phyloP scores from a whole-genome alignment of 345 rosid species.

The Bruguiera sexangula region DNA sequence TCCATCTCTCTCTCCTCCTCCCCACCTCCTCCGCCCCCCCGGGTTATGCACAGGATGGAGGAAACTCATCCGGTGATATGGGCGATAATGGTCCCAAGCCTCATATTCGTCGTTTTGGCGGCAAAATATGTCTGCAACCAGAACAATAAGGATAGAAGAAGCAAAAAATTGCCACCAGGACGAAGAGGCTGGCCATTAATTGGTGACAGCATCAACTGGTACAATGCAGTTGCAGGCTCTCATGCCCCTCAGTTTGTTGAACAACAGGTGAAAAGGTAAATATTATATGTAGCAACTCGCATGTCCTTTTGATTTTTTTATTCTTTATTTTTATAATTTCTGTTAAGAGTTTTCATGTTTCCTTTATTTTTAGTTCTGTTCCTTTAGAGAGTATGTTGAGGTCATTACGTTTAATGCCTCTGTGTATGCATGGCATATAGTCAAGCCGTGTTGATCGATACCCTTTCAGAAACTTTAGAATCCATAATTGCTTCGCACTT shows the following conservation, averaged over 20 bases:
- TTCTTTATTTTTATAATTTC: not conserved
- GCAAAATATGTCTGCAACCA: not conserved
- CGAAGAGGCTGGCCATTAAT: conserved; percentile 73
- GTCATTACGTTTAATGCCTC: too few species aligned
- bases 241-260: conserved; percentile 71
- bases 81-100: not conserved
- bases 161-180: conserved; percentile 53
- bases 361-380: too few species aligned
- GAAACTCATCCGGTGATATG: not conserved
- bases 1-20: too few species aligned
- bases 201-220: conserved; percentile 73
- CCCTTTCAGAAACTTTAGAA: too few species aligned
- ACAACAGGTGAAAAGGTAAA: conserved; percentile 55
- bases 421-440: too few species aligned
- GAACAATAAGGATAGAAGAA: not conserved
- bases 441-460: too few species aligned
- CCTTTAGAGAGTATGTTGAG: too few species aligned
- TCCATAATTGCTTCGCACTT: too few species aligned
- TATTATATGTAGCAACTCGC: not conserved
- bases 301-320: not conserved
- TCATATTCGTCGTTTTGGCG: conserved; percentile 9
- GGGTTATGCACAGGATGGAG: conserved; percentile 6
- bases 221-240: conserved; percentile 72
- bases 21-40: not conserved
- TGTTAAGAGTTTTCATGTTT: not conserved